Conservation (phyloP, 768 basidiomycete genomes). For the Leccinum olivaceopallidum region DNA sequence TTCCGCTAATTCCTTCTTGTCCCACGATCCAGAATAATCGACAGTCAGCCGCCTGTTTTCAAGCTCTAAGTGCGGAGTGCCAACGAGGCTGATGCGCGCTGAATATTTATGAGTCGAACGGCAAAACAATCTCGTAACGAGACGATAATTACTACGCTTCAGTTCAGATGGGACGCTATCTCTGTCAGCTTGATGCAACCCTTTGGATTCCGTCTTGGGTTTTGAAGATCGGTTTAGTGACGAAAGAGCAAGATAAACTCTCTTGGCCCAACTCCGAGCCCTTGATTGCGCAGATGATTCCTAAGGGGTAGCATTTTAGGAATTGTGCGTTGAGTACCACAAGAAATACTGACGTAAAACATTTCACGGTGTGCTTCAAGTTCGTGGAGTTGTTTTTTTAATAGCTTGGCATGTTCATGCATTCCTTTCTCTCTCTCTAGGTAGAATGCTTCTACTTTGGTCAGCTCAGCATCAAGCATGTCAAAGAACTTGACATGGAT, state of each 20-base stretch:
- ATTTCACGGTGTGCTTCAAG: slow-evolving; percentile 66
- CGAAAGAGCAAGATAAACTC: slow-evolving; percentile 7
- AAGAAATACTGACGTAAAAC: slow-evolving; percentile 49
- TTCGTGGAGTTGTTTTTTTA: slow-evolving; percentile 74
- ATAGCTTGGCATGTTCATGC: slow-evolving; percentile 42
- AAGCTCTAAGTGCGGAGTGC: background rate
- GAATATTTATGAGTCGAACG: background rate
- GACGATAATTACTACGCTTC: slow-evolving; percentile 3
- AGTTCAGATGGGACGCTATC: slow-evolving; percentile 5
- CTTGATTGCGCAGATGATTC: slow-evolving; percentile 12
- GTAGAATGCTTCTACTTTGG: slow-evolving; percentile 88
- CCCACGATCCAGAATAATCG: background rate
- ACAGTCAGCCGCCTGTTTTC: background rate
- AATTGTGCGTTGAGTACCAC: background rate
- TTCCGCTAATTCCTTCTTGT: background rate
- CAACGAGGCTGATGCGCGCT: background rate
- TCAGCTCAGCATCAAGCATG: slow-evolving; percentile 73
- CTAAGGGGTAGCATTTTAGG: slow-evolving; percentile 13
- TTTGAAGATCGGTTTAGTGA: slow-evolving; percentile 4
- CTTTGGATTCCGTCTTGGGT: background rate
- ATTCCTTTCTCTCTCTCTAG: slow-evolving; percentile 65
- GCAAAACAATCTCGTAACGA: background rate
- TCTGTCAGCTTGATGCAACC: background rate
- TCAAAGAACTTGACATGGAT: slow-evolving; percentile 74
- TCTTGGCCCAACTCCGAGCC: slow-evolving; percentile 16